phyloP scores from a whole-genome alignment of 768 basidiomycete species.

The Termitomyces bulborhizus region DNA sequence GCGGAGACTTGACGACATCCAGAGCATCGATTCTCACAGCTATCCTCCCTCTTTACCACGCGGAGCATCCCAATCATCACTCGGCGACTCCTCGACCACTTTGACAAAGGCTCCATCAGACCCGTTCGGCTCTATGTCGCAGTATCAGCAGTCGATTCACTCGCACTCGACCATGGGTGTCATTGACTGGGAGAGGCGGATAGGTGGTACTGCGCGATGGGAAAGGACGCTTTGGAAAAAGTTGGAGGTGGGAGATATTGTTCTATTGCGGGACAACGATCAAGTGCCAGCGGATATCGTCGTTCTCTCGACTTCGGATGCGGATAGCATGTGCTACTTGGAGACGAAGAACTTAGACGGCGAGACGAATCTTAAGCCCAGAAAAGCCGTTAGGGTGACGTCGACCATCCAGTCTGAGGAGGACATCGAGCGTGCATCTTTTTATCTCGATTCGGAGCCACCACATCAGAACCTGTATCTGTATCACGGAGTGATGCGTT shows the following conservation, averaged over 20 bases:
- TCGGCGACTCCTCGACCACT: slow-evolving; percentile 27
- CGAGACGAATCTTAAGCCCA: slow-evolving; percentile 92
- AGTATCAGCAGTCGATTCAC: slow-evolving; percentile 52
- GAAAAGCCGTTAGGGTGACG: slow-evolving; percentile 73
- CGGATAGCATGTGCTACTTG: slow-evolving; percentile 89
- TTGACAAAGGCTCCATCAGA: slow-evolving; percentile 24
- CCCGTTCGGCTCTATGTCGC: slow-evolving; percentile 34
- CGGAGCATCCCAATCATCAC: slow-evolving; percentile 28
- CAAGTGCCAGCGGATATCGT: slow-evolving; percentile 96
- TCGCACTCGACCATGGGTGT: slow-evolving; percentile 62
- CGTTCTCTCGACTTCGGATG: slow-evolving; percentile 86
- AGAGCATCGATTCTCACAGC: slow-evolving; percentile 57
- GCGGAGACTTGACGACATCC: slow-evolving; percentile 59
- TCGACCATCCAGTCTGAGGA: slow-evolving; percentile 76
- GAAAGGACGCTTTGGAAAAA: slow-evolving; percentile 98
- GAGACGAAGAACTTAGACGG: slow-evolving; percentile 99
- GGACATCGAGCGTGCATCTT: slow-evolving; percentile 81
- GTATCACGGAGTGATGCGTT: slow-evolving; percentile 83
- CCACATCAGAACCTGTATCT: slow-evolving; percentile 91
- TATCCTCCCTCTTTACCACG: slow-evolving; percentile 47
- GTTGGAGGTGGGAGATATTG: slow-evolving; percentile 94
- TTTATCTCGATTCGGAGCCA: slow-evolving; percentile 88
- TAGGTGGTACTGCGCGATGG: slow-evolving; percentile 75
- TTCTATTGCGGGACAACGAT: slow-evolving; percentile 87
- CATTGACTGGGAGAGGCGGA: slow-evolving; percentile 70